These are phyloP conservation scores for Globisporangium abappressorium DNA, from an alignment of 352 stramenopile genomes.

Conservation along the genomic window DNA sequence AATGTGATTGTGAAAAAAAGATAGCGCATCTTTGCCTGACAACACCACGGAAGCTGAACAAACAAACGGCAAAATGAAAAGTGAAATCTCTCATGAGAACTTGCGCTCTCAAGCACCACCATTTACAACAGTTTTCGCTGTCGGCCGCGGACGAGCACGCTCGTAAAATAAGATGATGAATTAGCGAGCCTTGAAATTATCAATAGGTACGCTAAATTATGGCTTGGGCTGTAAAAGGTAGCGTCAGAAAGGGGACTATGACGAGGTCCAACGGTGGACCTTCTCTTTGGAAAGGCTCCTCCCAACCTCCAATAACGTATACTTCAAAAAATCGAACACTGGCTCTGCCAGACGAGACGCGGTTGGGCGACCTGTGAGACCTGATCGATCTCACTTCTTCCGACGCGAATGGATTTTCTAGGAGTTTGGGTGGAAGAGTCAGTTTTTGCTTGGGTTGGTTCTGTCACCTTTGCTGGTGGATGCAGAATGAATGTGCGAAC, in stretches of 20 bases:
- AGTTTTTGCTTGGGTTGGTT: not conserved
- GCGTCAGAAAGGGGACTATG: not conserved
- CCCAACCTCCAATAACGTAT: not conserved
- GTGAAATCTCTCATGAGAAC: not conserved
- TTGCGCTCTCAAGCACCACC: not conserved
- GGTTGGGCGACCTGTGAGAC: not conserved
- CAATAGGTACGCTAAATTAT: not conserved
- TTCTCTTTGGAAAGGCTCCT: not conserved
- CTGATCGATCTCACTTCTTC: not conserved
- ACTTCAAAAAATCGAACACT: not conserved
- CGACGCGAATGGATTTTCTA: constrained; percentile 20
- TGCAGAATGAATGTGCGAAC: not conserved
- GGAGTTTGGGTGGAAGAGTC: not conserved
- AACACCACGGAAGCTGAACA: not conserved
- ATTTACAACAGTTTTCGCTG: not conserved
- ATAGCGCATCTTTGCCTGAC: not conserved
- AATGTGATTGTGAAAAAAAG: not conserved
- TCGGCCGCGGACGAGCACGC: not conserved
- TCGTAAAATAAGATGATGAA: not conserved
- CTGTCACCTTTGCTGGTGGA: not conserved
- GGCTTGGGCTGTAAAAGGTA: not conserved
- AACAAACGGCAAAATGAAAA: not conserved
- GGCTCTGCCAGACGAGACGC: not conserved
- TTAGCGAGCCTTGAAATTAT: not conserved
- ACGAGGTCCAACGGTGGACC: not conserved